Base-by-base conservation (phyloP, 108 stramenopile species). In the Aureococcus anophagefferens region DNA sequence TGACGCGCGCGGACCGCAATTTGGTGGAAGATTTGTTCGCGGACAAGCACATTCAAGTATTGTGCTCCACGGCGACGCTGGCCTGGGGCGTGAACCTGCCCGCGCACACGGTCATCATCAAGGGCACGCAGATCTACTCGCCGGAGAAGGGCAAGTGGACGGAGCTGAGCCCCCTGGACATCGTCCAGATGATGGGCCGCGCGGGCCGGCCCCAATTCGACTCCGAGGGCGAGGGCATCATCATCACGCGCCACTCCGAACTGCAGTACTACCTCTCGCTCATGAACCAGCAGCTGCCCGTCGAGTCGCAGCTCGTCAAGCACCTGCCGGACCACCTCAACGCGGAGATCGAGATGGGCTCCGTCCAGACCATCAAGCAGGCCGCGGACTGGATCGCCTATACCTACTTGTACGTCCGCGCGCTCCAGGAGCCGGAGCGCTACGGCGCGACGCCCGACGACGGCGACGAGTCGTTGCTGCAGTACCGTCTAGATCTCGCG, bases 71-170 rank as follows among this genome's bases (percentile, higher is more conserved):
- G 5, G 98, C 98, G 46, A 99, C 98, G 29, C 82, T 99, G 36
- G 98, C 98, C 0, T 99, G 98, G 98, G 98, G 98, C 46, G 98
- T 99, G 28, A 99, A 99, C 77, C 83, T 99, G 21, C 98, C 98
- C 31, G 96, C 96, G 4, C 97, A 97, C 83, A 95, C 97, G 17
- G 98, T 99, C 33, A 96, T 99, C 71, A 97, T 99, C 80, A 97
- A 96, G 74, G 98, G 98, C n/a, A 99, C 98, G 31, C 97, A 99
- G 77, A 93, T 99, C 69, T 99, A 99, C 81, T 91, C 94, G 70
- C 98, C 98, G 0, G 86, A 87, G 71, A 91, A 95, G 79, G 98
- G 98, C 7, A 77, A 89, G 0, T 99, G 98, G 98, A 90, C 90
- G n/a, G 98, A 99, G 85, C 84, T 99, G 4, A 92, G 90, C 76